These are phyloP conservation scores for Glycyrrhiza uralensis DNA, from an alignment of 306 rosid species.

Conservation along the genomic window DNA sequence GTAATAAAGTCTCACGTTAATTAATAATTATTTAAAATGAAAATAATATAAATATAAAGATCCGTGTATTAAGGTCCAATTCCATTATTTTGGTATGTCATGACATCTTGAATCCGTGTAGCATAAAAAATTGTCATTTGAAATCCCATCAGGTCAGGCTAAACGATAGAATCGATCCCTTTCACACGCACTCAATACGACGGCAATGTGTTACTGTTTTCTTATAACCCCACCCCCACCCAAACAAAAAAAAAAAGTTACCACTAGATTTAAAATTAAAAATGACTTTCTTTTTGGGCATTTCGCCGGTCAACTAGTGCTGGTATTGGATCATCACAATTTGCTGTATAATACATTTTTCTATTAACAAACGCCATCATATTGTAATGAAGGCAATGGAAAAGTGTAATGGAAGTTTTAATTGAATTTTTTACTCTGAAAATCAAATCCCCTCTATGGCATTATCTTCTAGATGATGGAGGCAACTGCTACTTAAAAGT, in stretches of 20 bases:
- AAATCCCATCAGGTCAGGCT: background rate
- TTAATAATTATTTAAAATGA: too few species aligned
- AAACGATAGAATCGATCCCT: background rate
- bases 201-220: too few species aligned
- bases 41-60: too few species aligned
- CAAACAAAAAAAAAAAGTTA: too few species aligned
- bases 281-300: background rate
- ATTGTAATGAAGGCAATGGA: constrained; percentile 7
- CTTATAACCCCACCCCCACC: too few species aligned
- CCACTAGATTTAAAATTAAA: background rate
- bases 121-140: background rate
- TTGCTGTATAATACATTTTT: background rate
- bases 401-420: background rate
- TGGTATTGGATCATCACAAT: background rate
- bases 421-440: background rate
- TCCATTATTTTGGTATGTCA: too few species aligned
- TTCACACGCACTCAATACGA: background rate
- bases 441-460: background rate
- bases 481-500: background rate
- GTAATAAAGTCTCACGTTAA: too few species aligned
- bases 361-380: background rate
- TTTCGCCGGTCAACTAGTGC: background rate
- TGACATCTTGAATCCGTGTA: background rate
- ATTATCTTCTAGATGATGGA: background rate
- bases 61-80: too few species aligned